These are phyloP conservation scores for Camelina sativa DNA, from an alignment of 345 rosid species.

Conservation along the genomic window DNA sequence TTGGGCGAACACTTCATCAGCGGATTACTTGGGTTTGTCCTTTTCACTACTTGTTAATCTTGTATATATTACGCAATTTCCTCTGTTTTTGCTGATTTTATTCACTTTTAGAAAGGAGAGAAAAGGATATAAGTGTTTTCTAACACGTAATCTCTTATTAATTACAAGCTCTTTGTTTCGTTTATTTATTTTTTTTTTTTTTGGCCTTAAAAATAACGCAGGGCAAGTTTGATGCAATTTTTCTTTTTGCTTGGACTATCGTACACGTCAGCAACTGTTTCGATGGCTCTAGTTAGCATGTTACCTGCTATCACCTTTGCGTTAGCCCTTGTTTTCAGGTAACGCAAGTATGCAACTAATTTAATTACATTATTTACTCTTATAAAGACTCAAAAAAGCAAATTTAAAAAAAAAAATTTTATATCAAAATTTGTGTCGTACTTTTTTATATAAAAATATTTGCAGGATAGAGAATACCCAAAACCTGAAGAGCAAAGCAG, in stretches of 20 bases:
- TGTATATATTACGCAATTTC: neutral
- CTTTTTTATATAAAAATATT: neutral
- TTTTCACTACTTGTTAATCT: slow-evolving; percentile 6
- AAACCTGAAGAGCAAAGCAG: slow-evolving; percentile 49
- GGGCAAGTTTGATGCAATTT: slow-evolving; percentile 73
- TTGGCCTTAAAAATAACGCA: slow-evolving; percentile 22
- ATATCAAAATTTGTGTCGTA: neutral
- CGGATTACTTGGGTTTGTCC: slow-evolving; percentile 66
- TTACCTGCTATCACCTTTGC: slow-evolving; percentile 71
- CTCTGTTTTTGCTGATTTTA: neutral
- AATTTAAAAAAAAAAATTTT: too few species aligned
- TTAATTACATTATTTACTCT: neutral
- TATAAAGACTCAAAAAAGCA: neutral
- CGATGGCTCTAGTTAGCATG: slow-evolving; percentile 63
- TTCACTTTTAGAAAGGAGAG: neutral
- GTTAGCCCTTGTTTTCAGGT: slow-evolving; percentile 68
- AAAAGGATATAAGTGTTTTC: neutral
- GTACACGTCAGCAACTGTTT: slow-evolving; percentile 70
- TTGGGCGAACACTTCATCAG: slow-evolving; percentile 63
- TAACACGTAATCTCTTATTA: slow-evolving; percentile 31
- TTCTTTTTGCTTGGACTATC: slow-evolving; percentile 71
- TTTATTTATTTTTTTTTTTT: neutral
- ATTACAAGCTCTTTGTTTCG: slow-evolving; percentile 15
- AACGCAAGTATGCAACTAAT: slow-evolving; percentile 4
- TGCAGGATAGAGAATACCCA: slow-evolving; percentile 56